These are phyloP conservation scores for Pseudotsuga menziesii DNA, from an alignment of 75 land plant genomes.

Conservation along the genomic window DNA sequence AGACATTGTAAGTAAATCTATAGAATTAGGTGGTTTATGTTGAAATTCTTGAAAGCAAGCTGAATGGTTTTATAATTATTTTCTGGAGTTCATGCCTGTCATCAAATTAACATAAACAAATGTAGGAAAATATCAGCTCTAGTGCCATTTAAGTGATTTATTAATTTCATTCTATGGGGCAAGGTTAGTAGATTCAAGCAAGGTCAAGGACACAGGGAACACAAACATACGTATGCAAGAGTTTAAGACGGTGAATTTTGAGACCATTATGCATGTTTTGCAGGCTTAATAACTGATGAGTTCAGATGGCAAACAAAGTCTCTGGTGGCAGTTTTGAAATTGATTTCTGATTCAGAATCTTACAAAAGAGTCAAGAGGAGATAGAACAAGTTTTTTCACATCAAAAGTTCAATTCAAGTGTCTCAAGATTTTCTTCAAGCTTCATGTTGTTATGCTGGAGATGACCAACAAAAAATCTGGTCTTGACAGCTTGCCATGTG, in stretches of 20 bases:
- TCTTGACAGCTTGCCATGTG: too few relatives aligned
- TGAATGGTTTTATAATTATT: background rate
- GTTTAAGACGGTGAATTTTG: background rate
- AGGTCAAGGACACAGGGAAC: background rate
- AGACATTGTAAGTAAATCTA: background rate
- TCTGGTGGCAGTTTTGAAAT: background rate
- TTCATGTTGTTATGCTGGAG: too few relatives aligned
- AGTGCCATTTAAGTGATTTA: background rate
- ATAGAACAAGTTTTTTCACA: too few relatives aligned
- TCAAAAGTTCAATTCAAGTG: too few relatives aligned
- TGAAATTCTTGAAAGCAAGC: too few relatives aligned
- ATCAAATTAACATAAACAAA: background rate
- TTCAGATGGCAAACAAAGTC: background rate
- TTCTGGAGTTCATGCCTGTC: background rate
- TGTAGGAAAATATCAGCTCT: background rate
- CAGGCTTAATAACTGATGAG: background rate
- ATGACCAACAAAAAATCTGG: too few relatives aligned
- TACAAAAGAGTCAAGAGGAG: too few relatives aligned
- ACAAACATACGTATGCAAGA: background rate
- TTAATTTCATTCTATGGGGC: background rate
- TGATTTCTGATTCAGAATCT: background rate
- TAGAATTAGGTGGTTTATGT: too few relatives aligned
- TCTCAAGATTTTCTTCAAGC: too few relatives aligned
- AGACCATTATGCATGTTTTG: background rate
- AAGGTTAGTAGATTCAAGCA: background rate